A percentile compares a stretch with the other conserved stretches of the same genome.
phyloP scores from a whole-genome alignment of 306 rosid species.

The Glycine tomentella region DNA sequence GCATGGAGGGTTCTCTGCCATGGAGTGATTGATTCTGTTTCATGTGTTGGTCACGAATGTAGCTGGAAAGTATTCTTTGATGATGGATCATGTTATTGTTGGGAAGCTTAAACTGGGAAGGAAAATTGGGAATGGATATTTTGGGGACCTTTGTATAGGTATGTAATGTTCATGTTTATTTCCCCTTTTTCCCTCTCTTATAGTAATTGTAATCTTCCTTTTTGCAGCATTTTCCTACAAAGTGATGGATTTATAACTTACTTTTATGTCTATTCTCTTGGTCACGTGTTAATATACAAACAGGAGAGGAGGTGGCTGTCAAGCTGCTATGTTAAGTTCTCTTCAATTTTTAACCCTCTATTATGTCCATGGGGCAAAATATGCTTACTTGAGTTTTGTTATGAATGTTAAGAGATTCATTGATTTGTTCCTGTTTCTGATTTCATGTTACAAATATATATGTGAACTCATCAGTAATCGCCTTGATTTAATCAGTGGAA shows the following conservation, averaged over 20 bases:
- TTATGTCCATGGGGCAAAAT: slow-evolving; percentile 32
- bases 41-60: slow-evolving; percentile 41
- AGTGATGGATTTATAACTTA: slow-evolving; percentile 34
- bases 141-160: slow-evolving; percentile 99
- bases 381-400: slow-evolving; percentile 33
- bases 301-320: slow-evolving; percentile 98
- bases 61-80: slow-evolving; percentile 51
- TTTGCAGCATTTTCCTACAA: neutral
- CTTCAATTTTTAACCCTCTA: neutral
- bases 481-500: no score
- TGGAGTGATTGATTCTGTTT: slow-evolving; percentile 45
- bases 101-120: slow-evolving; percentile 96
- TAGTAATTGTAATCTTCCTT: slow-evolving; percentile 9
- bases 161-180: slow-evolving; percentile 30
- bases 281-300: slow-evolving; percentile 88
- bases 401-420: slow-evolving; percentile 22
- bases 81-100: slow-evolving; percentile 92
- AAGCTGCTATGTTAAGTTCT: slow-evolving; percentile 80
- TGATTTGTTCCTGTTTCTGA: slow-evolving; percentile 1
- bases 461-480: no score
- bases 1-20: slow-evolving; percentile 40
- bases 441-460: slow-evolving; percentile 34
- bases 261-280: slow-evolving; percentile 39
- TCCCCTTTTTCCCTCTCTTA: neutral
- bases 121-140: slow-evolving; percentile 99